Conservation (phyloP, 208 protist species). For the Acanthamoeba lenticulata region DNA sequence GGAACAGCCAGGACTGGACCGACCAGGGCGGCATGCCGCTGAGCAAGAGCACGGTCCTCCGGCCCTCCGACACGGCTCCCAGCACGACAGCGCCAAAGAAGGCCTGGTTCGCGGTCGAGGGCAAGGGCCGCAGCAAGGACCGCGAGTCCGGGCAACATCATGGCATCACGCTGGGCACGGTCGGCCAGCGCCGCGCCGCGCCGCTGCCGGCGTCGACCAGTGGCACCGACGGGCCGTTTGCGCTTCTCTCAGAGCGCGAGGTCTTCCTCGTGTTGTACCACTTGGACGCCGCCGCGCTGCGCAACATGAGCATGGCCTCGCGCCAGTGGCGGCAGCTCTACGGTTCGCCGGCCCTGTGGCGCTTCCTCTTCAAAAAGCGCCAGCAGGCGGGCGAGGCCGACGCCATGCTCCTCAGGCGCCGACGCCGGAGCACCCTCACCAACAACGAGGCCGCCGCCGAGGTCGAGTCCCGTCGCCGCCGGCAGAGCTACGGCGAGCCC, state of each 20-base stretch:
- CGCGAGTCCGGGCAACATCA: background rate
- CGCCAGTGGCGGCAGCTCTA: constrained; percentile 25
- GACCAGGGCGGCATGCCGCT: background rate
- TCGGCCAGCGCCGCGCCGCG: constrained; percentile 8
- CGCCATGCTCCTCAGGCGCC: background rate
- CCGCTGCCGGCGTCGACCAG: background rate
- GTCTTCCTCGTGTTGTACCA: constrained; percentile 12
- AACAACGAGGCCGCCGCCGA: constrained; percentile 35
- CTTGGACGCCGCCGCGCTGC: constrained; percentile 22
- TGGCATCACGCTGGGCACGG: background rate
- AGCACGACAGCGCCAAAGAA: background rate
- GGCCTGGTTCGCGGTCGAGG: background rate
- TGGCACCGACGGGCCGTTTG: background rate
- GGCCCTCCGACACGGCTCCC: background rate
- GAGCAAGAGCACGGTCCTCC: background rate
- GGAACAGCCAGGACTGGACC: background rate
- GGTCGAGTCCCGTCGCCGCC: background rate
- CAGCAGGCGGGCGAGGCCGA: background rate
- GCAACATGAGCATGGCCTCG: background rate
- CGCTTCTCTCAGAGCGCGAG: constrained; percentile 9
- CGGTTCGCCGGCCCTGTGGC: constrained; percentile 8
- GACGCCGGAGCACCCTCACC: constrained; percentile 1
- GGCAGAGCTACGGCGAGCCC: background rate
- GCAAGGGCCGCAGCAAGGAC: background rate
- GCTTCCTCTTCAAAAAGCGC: constrained; percentile 59